phyloP scores from a whole-genome alignment of 202 grass and related monocot genomes.

The Eragrostis tef region DNA sequence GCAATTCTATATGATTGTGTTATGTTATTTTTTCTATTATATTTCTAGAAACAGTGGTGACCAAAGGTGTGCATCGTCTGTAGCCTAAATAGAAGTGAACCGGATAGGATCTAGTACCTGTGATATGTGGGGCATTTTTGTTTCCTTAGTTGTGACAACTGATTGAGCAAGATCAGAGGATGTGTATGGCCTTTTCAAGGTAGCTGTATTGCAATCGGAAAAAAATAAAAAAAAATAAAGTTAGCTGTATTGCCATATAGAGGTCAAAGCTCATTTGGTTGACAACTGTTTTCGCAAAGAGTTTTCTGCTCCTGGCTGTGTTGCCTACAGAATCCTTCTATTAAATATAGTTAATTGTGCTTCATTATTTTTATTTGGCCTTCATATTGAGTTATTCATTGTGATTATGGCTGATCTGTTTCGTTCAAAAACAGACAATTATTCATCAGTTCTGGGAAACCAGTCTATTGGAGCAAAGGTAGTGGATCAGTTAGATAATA shows the following conservation, averaged over 20 bases:
- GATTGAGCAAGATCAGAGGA: slow-evolving; percentile 34
- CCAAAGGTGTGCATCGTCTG: not conserved
- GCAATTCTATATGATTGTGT: no score
- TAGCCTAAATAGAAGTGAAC: slow-evolving; percentile 4
- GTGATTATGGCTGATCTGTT: slow-evolving; percentile 32
- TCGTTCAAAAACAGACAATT: slow-evolving; percentile 40
- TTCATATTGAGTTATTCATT: slow-evolving; percentile 11
- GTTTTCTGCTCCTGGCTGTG: slow-evolving; percentile 23
- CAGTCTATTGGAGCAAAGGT: slow-evolving; percentile 47
- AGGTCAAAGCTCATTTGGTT: slow-evolving; percentile 38
- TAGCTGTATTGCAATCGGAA: no score
- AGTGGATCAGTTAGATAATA: slow-evolving; percentile 50
- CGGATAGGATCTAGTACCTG: not conserved
- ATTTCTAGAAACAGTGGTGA: not conserved
- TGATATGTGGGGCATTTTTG: slow-evolving; percentile 39
- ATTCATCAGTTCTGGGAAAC: slow-evolving; percentile 47
- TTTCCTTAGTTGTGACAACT: slow-evolving; percentile 31
- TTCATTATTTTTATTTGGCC: slow-evolving; percentile 6
- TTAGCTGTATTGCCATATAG: slow-evolving; percentile 43
- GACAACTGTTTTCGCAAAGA: slow-evolving; percentile 15
- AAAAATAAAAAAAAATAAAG: no score
- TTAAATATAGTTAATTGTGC: slow-evolving; percentile 36
- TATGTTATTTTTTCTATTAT: no score
- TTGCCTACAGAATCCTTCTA: slow-evolving; percentile 23
- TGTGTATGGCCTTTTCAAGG: slow-evolving; percentile 19